A percentile compares a stretch with the other conserved stretches of the same genome.
phyloP scores from a whole-genome alignment of 257 asterid species.

The Solanum pennellii region DNA sequence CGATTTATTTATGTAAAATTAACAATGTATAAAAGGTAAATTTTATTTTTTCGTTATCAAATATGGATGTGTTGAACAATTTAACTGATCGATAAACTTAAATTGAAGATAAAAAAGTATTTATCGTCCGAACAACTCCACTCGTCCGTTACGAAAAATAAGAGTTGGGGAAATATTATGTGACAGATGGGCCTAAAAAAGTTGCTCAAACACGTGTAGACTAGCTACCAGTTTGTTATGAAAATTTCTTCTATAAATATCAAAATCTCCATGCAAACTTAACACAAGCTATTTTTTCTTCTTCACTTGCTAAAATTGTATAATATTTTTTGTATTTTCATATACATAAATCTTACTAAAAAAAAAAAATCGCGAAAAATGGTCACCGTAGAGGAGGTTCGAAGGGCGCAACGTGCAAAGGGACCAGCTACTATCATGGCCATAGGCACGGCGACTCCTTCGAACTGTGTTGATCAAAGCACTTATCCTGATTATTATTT shows the following conservation, averaged over 20 bases:
- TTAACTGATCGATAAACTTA: not conserved
- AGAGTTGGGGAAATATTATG: not conserved
- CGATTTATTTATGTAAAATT: not conserved
- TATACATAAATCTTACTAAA: not conserved
- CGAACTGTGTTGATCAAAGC: slow-evolving; percentile 59
- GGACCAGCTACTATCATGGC: slow-evolving; percentile 77
- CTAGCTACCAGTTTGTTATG: not conserved
- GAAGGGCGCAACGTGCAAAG: slow-evolving; percentile 54
- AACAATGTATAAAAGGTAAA: not conserved
- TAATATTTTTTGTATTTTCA: not conserved
- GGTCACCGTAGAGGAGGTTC: slow-evolving; percentile 59
- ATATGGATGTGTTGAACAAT: too few species aligned
- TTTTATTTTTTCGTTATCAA: not conserved
- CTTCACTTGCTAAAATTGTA: not conserved
- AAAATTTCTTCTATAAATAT: not conserved
- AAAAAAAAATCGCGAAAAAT: slow-evolving; percentile 3
- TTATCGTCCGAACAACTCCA: not conserved
- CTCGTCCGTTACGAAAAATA: not conserved
- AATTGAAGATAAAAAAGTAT: not conserved
- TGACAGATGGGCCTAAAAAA: not conserved
- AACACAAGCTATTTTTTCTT: not conserved
- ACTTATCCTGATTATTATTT: slow-evolving; percentile 58
- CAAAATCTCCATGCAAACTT: not conserved
- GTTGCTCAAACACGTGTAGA: not conserved
- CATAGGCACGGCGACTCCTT: slow-evolving; percentile 59